Evolutionary conservation across 305 asterid genomes (phyloP), one percentile per base, ranked within the genome.

Genomic region (Solanum hybrid): DNA sequence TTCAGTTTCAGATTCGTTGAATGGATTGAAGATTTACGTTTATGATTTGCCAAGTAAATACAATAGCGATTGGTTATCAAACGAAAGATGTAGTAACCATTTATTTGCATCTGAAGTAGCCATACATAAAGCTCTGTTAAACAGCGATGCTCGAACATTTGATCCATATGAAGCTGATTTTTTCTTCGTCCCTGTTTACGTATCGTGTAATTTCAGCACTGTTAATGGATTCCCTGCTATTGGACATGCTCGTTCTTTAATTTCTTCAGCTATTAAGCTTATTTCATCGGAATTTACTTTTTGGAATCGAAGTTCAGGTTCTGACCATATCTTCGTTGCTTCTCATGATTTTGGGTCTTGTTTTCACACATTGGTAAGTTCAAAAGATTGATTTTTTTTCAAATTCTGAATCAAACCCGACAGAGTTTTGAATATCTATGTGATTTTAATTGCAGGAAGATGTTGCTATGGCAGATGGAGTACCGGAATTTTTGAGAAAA

Each of bases 281-380:
- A 61, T 97, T 4, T 96, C 99, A 0, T 80, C 91, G 1, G 93
- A 94, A 57, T 90, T 94, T 33, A 97, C 96, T 10, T 96, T 94
- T 26, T 97, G 99, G 99, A 96, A 96, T 91, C 96, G 97, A 1
- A 96, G 96, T 86, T 91, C 17, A 27, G 99, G 99, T 13, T 91
- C 98, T 22, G 99, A 97, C 93, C 99, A 97, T 79, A 91, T 97
- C 65, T 95, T 97, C 24, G 98, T 96, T 57, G 99, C 99, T 11
- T 95, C 99, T 24, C 99, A 97, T 90, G 99, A 97, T 91, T 97
- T 94, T 75, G 99, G 99, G 33, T 93, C 99, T 17, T 97, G 99
- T 90, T 97, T 97, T 91, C 99, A 97, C 93, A 94, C 99, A 79
- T 92, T 97, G 98, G 99, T 97, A 86, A 2, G 94, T 73, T 38